These are phyloP conservation scores for Phytophthora ohioensis DNA, from an alignment of 352 stramenopile genomes.

Conservation along the genomic window DNA sequence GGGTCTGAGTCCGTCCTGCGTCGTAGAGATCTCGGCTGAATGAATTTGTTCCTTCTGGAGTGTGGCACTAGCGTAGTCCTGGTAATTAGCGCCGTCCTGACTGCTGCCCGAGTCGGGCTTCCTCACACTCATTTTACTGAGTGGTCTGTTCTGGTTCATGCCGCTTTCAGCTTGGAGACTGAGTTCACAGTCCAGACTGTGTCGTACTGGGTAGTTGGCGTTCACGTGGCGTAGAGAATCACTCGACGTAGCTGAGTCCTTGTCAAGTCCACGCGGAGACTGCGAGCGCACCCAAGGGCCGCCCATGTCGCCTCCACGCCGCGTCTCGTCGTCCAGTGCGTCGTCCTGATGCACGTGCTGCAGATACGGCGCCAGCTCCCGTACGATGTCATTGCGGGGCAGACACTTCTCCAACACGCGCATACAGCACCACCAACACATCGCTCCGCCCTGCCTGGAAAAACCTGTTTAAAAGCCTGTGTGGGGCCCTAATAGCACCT, in stretches of 20 bases:
- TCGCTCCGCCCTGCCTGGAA: background rate
- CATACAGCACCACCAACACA: constrained; percentile 93
- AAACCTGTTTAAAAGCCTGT: background rate
- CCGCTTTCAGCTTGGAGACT: constrained; percentile 33
- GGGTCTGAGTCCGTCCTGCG: constrained; percentile 16
- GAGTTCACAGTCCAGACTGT: constrained; percentile 48
- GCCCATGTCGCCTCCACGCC: constrained; percentile 42
- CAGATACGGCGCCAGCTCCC: constrained; percentile 85
- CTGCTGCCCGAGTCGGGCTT: constrained; percentile 24
- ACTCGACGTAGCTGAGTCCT: constrained; percentile 65
- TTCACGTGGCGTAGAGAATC: constrained; percentile 69
- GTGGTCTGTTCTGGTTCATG: constrained; percentile 18
- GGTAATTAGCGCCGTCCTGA: constrained; percentile 11
- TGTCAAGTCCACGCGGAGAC: constrained; percentile 65
- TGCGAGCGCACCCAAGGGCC: constrained; percentile 59
- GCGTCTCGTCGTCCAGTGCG: constrained; percentile 62
- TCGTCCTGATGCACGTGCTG: constrained; percentile 87
- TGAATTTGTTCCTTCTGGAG: constrained; percentile 34
- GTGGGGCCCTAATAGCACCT: no score
- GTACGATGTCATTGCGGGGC: constrained; percentile 89
- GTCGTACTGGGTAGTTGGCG: constrained; percentile 43
- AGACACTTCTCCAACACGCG: constrained; percentile 87
- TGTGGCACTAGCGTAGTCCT: constrained; percentile 25
- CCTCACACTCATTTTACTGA: constrained; percentile 41
- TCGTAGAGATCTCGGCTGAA: constrained; percentile 23